Conservation (phyloP, 2,329 filamentous ascomycete genomes). For the Talaromyces marneffei region DNA sequence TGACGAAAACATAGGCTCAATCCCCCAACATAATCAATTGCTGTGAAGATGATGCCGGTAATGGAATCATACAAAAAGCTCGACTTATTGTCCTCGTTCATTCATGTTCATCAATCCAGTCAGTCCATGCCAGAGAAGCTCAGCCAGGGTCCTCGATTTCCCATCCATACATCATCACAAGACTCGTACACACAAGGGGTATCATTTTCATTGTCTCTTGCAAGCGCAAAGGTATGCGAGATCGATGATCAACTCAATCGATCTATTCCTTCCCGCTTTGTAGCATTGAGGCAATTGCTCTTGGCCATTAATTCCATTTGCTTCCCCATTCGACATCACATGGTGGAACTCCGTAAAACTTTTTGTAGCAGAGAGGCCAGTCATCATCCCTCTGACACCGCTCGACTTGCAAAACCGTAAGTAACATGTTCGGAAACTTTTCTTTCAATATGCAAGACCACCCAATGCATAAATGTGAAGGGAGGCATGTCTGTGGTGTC, state of each 20-base stretch:
- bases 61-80: constrained; percentile 8
- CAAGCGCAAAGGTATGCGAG: constrained; percentile 34
- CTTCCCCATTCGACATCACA: constrained; percentile 14
- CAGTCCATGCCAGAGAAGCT: constrained; percentile 28
- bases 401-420: constrained; percentile 24
- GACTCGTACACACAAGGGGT: constrained; percentile 37
- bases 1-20: constrained; percentile 1
- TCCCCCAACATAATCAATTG: not conserved
- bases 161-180: constrained; percentile 25
- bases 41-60: constrained; percentile 3
- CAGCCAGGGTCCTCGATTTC: constrained; percentile 30
- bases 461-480: constrained; percentile 29
- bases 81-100: constrained; percentile 18
- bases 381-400: constrained; percentile 18
- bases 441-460: constrained; percentile 27
- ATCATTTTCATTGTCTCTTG: constrained; percentile 35
- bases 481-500: constrained; percentile 21
- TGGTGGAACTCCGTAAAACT: constrained; percentile 13
- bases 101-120: constrained; percentile 20
- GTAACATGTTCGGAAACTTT: constrained; percentile 23
- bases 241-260: constrained; percentile 32
- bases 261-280: constrained; percentile 18
- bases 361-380: constrained; percentile 17
- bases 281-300: constrained; percentile 20
- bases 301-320: constrained; percentile 15